phyloP scores from a whole-genome alignment of 164 flowering plant species.

The Sextonia rubra region DNA sequence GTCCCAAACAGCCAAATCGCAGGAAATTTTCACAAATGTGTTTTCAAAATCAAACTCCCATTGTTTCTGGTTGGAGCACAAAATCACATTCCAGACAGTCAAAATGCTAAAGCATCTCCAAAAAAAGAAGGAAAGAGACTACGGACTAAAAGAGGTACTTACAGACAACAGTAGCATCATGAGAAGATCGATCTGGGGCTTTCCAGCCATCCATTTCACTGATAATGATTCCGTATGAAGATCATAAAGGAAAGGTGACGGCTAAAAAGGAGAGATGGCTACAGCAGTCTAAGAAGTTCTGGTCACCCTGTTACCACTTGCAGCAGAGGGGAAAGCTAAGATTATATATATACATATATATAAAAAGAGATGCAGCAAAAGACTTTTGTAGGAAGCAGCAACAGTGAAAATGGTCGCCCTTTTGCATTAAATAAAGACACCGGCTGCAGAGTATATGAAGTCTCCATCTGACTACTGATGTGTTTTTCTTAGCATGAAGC shows the following conservation, averaged over 20 bases:
- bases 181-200: not conserved
- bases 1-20: not conserved
- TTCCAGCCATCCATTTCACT: conserved; percentile 1
- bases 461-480: no score
- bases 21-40: not conserved
- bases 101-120: not conserved
- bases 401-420: not conserved
- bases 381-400: not conserved
- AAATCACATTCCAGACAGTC: not conserved
- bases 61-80: not conserved
- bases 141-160: not conserved
- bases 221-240: not conserved
- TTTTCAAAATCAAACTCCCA: not conserved
- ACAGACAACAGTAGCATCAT: not conserved
- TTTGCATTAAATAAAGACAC: no score
- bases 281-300: not conserved
- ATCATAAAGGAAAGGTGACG: not conserved
- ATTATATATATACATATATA: no score
- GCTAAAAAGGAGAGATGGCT: not conserved
- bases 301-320: not conserved
- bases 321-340: not conserved
- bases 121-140: not conserved
- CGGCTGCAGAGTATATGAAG: no score
- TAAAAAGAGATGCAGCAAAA: no score
- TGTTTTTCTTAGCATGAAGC: no score